Evolutionary conservation across 768 basidiomycete species (phyloP), one percentile per base, ranked within the genome.

Genomic region (Amanita subjunquillea): DNA sequence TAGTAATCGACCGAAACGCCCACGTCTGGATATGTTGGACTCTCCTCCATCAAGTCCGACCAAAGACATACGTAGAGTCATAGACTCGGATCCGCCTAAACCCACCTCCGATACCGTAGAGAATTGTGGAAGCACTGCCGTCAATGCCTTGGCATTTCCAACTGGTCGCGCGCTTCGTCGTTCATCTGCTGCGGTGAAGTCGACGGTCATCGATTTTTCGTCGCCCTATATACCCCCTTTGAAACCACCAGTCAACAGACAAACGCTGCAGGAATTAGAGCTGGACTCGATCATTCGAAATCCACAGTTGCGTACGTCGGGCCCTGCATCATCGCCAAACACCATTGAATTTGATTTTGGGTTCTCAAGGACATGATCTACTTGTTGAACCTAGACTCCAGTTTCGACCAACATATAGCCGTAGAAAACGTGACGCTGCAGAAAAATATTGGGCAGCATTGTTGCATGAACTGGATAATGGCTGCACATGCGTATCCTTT

Each of bases 381-480:
- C 78, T 94, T 58, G 93, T 94, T 58, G 92, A 95, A 57, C 77
- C 87, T 15, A 83, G 83, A 13, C 71, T 91, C 12, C 88, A 91
- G 64, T 91, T 91, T 66, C 78, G 86, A 40, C 87, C 87, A 9
- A 83, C 83, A 1, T 75, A 78, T n/a, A 80, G 80, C 56, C 79
- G 83, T 38, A 79, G 83, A 53, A 91, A 91, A 64, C 72, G 70
- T 64, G 80, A 83, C 46, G 72, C 80, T 36, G 76, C 83, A 0
- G 89, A 92, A 57, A 80, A 77, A 54, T 97, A 95, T 63, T 97
- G 93, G 93, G 71, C 72, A 39, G 85, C 91, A 40, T 73, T 97
- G 50, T 71, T 77, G 32, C 79, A 78, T 48, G 93, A 97, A 70
- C 72, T 93, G 22, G 78, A 85, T 61, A 69, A 70, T 0, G 89